Evolutionary conservation across 2,329 filamentous ascomycete species (phyloP).

Genomic region (Zymoseptoria ardabiliae): DNA sequence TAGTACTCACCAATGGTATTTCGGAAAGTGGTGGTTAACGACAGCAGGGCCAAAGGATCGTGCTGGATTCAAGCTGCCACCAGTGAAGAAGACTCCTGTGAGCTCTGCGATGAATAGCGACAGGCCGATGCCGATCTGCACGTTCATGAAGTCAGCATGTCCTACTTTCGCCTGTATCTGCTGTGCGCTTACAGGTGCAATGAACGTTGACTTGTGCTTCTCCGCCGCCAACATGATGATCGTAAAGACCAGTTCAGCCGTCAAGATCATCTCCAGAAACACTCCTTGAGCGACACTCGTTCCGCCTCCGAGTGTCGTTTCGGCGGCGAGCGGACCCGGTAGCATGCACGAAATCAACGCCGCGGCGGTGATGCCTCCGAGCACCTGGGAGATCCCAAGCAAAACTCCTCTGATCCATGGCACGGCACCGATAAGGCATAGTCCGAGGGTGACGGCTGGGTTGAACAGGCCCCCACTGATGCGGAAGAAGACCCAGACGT

Average conservation of each 20-base stretch:
- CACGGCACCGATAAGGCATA: constrained; percentile 27
- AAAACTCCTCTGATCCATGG: constrained; percentile 28
- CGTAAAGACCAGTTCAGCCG: constrained; percentile 34
- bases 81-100: constrained; percentile 16
- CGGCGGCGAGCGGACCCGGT: constrained; percentile 29
- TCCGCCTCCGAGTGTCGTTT: constrained; percentile 27
- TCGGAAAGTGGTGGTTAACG: constrained; percentile 18
- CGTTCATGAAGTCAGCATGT: background rate
- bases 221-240: constrained; percentile 31
- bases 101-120: constrained; percentile 42
- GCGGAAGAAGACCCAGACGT: constrained; percentile 33
- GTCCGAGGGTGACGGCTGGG: constrained; percentile 27
- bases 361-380: constrained; percentile 30
- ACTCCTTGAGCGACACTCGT: constrained; percentile 32
- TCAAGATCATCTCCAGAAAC: constrained; percentile 35
- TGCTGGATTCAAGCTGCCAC: constrained; percentile 14
- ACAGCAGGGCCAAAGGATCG: constrained; percentile 26
- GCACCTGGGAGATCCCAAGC: constrained; percentile 31
- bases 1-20: constrained; percentile 14
- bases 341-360: constrained; percentile 30
- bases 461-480: constrained; percentile 31
- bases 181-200: constrained; percentile 26
- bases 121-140: constrained; percentile 40
- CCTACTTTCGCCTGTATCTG: background rate
- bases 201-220: constrained; percentile 37